Base-by-base conservation (phyloP, 2,329 filamentous ascomycete species). In the Xylariomycetidae sp. region DNA sequence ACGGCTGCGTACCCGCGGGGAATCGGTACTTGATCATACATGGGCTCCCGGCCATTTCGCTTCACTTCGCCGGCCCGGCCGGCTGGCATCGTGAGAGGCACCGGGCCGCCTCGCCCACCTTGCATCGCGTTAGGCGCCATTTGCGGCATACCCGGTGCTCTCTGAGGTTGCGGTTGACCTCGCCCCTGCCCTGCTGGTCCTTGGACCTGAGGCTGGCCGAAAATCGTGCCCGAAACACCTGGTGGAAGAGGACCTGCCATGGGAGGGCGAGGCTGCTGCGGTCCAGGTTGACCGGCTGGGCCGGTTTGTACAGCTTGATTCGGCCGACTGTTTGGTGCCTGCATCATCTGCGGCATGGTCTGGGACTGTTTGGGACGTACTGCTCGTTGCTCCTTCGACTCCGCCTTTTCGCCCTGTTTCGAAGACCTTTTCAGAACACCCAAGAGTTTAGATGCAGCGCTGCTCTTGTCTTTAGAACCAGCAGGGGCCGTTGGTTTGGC, bases 1-100 rank as follows among this genome's bases (percentile, higher is more conserved):
- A 58, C 55, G 12, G 54, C 48, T n/a, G 54, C 39, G 28, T 58
- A 58, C 6, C 53, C 52, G 6, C 40, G 42, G 5, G 55, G 55
- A 15, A 58, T 58, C 14, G 55, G 55, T 3, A 58, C 54, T 27
- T 46, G 39, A 25, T 48, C 54, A 29, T 58, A 58, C 10, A 48
- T 45, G 3, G 43, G 49, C 29, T 55, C 52, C 14, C 25, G 34
- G 10, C 31, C 33, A 19, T 24, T 22, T 18, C 31, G 28, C n/a
- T n/a, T n/a, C n/a, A n/a, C n/a, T n/a, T n/a, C n/a, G n/a, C n/a
- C n/a, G n/a, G n/a, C n/a, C n/a, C n/a, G n/a, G n/a, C n/a, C n/a
- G n/a, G n/a, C n/a, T n/a, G n/a, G n/a, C n/a, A n/a, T n/a, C n/a
- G n/a, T n/a, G n/a, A n/a, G n/a, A n/a, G n/a, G n/a, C n/a, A n/a